Evolutionary conservation across 164 flowering plant species (phyloP).

Genomic region (Cinnamomum chago): DNA sequence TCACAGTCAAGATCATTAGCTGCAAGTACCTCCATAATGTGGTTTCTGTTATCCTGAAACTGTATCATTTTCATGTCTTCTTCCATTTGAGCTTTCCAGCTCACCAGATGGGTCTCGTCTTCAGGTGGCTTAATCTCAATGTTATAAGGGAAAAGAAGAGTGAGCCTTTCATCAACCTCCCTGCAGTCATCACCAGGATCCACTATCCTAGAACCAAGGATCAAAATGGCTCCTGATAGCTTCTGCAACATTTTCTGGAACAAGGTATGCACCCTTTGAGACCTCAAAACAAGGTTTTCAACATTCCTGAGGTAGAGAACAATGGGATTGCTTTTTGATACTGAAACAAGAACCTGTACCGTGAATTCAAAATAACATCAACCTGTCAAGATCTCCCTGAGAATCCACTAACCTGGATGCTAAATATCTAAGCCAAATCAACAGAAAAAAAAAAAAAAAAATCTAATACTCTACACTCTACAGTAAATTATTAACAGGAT

Average conservation of each 20-base stretch:
- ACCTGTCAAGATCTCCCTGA: neutral
- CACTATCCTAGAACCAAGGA: slow-evolving; percentile 74
- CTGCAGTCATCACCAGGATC: slow-evolving; percentile 33
- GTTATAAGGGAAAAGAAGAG: slow-evolving; percentile 69
- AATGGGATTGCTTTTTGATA: slow-evolving; percentile 63
- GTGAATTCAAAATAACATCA: slow-evolving; percentile 4
- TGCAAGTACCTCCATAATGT: slow-evolving; percentile 78
- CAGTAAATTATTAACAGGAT: neutral
- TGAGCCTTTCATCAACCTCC: slow-evolving; percentile 67
- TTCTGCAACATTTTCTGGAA: slow-evolving; percentile 81
- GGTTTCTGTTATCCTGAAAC: slow-evolving; percentile 75
- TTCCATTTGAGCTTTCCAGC: slow-evolving; percentile 85
- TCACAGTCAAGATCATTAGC: slow-evolving; percentile 87
- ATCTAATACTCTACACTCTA: too few relatives aligned
- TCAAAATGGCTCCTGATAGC: slow-evolving; percentile 71
- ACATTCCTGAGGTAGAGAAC: slow-evolving; percentile 85
- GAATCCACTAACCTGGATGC: neutral
- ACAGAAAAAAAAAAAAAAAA: too few relatives aligned
- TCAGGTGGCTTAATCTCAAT: slow-evolving; percentile 84
- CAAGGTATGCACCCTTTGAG: slow-evolving; percentile 57
- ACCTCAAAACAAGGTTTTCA: slow-evolving; percentile 55
- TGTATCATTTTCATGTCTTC: slow-evolving; percentile 89
- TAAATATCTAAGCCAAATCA: neutral
- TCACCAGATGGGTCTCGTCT: slow-evolving; percentile 66
- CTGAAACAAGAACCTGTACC: slow-evolving; percentile 58